Base-by-base conservation (phyloP, 768 basidiomycete species). In the Lactarius tabidus region DNA sequence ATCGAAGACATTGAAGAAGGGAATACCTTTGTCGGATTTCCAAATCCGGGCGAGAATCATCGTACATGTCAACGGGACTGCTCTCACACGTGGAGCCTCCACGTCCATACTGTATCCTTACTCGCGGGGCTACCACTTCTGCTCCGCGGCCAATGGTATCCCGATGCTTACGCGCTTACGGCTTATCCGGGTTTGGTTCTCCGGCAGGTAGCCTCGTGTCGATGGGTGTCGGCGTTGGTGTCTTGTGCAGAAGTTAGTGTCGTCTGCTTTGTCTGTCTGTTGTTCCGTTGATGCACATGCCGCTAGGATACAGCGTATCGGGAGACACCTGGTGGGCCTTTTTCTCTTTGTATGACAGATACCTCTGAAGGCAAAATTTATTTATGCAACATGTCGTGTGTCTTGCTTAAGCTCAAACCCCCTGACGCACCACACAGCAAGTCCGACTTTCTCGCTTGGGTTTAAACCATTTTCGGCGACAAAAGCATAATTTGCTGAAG, bases 361-460 rank as follows among this genome's bases (percentile, higher is more conserved):
- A 29, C 55, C 65, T 55, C 57, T 41, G 39, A 58, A 57, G 45
- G 31, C 54, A 65, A 53, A 45, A 62, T 38, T 58, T 48, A 62
- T 38, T 58, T 48, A 62, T 53, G 41, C 61, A 52, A 28, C 61
- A 41, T 43, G 56, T 62, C 51, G 45, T 54, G 60, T 62, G 65
- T 62, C 57, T 15, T 45, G 54, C 54, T 41, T 54, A 41, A n/a
- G 18, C 18, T 36, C 12, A 33, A n/a, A 1, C 38, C 41, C 28
- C 48, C 55, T 39, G 53, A 57, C 29, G 35, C 12, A 43, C 33
- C 35, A 62, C 60, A 58, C 57, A 17, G 31, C 56, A 58, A 41
- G 23, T 52, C 55, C 65, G 56, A 57, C 26, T 53, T 31, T 41
- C 65, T 62, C 57, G 57, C 57, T 58, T 66, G 61, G 60, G 51